Conservation (phyloP, 805 yeast genomes). For the Clavispora santaluciae region DNA sequence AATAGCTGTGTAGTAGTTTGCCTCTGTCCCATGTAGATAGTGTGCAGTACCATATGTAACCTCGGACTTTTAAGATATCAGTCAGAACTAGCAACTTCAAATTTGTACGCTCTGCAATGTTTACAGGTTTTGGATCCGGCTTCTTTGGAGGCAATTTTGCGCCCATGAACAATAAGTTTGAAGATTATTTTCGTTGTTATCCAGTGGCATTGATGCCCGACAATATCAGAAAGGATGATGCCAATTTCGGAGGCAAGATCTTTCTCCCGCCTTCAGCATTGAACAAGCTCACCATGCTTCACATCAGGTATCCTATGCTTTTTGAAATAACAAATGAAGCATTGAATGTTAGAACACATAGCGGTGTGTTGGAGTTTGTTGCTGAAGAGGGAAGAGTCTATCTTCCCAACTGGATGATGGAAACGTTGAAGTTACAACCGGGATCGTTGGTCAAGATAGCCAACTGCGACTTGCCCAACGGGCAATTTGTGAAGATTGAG, state of each 20-base stretch:
- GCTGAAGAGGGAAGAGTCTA: slow-evolving; percentile 97
- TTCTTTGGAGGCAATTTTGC: slow-evolving; percentile 33
- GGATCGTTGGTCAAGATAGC: slow-evolving; percentile 78
- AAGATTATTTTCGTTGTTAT: slow-evolving; percentile 87
- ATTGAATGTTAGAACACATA: slow-evolving; percentile 59
- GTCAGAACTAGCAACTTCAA: neutral
- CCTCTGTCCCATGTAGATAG: too few species aligned
- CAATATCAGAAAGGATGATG: slow-evolving; percentile 60
- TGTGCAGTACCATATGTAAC: neutral
- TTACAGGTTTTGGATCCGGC: slow-evolving; percentile 38
- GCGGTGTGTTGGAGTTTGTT: slow-evolving; percentile 92
- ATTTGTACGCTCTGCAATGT: slow-evolving; percentile 22
- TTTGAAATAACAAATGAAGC: slow-evolving; percentile 74
- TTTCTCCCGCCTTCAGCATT: slow-evolving; percentile 92
- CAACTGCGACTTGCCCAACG: slow-evolving; percentile 77
- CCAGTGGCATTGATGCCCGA: slow-evolving; percentile 91
- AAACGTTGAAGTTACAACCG: slow-evolving; percentile 62
- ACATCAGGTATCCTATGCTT: slow-evolving; percentile 94
- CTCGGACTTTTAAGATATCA: neutral
- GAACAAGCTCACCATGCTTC: slow-evolving; percentile 81
- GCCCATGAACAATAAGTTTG: slow-evolving; percentile 46
- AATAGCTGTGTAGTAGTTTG: neutral
- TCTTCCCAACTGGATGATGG: slow-evolving; percentile 96
- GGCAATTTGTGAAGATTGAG: slow-evolving; percentile 85
- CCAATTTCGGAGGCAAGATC: slow-evolving; percentile 93